Base-by-base conservation (phyloP, 73 alveolate genomes). In the Paramecium sexaurelia region DNA sequence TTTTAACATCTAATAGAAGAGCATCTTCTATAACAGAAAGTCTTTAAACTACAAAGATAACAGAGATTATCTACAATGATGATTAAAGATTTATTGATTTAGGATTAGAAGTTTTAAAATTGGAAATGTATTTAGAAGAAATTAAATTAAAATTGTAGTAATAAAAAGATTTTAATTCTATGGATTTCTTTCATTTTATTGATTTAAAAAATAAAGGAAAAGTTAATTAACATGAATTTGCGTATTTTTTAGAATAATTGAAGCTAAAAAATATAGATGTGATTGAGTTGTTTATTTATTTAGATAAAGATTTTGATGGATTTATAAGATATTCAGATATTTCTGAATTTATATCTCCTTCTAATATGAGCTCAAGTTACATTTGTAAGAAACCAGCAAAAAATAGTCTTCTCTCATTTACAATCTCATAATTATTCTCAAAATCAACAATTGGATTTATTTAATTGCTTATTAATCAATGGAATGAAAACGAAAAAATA, bases 121-220 rank as follows among this genome's bases (percentile, higher is more conserved):
- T 78, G 36, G 90, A 78, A 78, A 39, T 40, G 71, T 78, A 39
- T 40, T 41, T 78, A 78, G 90, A 78, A 45, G 90, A 78, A 45
- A 39, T 43, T n/a, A 78, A 11, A 43, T 19, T 78, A 41, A 22
- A 78, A 39, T 22, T 78, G 41, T 32, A 22, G 13, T 45, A 26
- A 24, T 78, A 78, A 45, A 39, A 32, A 24, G 90, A 78, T 19
- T 78, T 78, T 24, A 78, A 78, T 19, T 7, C 71, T 24, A 78
- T 78, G 90, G 90, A 78, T 78, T 40, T 26, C 33, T 78, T 78
- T 40, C 90, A 78, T 40, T 78, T 78, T 78, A 78, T 78, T 8
- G 90, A 78, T 33, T 24, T 40, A 11, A 78, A 78, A 20, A 78
- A 39, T 22, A 36, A 78, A 45, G 90, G 90, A 9, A 78, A 78